A percentile compares a stretch with the other conserved stretches of the same genome.
These are phyloP conservation scores for Tricharina praecox DNA, from an alignment of 495 filamentous ascomycete genomes.

Conservation along the genomic window DNA sequence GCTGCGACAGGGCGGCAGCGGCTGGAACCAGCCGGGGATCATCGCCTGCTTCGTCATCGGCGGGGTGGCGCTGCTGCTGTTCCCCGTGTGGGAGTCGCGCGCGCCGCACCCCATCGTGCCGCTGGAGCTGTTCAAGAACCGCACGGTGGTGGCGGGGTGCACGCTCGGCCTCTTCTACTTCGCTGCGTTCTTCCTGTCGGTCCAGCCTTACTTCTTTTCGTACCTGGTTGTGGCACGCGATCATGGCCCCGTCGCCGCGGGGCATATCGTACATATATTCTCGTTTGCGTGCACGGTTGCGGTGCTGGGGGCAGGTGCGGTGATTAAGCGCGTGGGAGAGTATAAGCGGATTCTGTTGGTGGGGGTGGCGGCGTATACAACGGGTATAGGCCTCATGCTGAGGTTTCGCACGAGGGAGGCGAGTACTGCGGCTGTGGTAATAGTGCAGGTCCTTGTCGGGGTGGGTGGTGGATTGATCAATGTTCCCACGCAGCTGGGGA, in stretches of 20 bases:
- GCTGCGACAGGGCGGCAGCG: constrained; percentile 33
- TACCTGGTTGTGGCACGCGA: constrained; percentile 57
- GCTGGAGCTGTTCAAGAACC: constrained; percentile 42
- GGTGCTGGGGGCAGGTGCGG: constrained; percentile 41
- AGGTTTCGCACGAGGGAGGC: constrained; percentile 37
- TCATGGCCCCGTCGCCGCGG: constrained; percentile 43
- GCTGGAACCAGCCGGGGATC: constrained; percentile 41
- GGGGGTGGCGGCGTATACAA: constrained; percentile 42
- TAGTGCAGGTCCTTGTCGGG: constrained; percentile 47
- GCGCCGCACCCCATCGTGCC: constrained; percentile 43
- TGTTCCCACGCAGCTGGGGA: constrained; percentile 46
- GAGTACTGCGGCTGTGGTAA: constrained; percentile 40
- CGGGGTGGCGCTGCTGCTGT: constrained; percentile 35
- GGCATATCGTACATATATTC: constrained; percentile 53
- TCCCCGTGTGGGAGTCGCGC: constrained; percentile 47
- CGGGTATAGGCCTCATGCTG: constrained; percentile 47
- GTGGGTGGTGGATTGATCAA: constrained; percentile 48
- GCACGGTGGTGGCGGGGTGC: constrained; percentile 44
- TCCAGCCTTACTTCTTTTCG: constrained; percentile 51
- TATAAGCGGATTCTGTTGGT: constrained; percentile 44
- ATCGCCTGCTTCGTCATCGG: constrained; percentile 37
- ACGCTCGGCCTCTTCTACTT: constrained; percentile 46
- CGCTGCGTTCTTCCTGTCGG: constrained; percentile 49
- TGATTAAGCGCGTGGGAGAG: constrained; percentile 44
- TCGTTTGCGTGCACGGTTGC: constrained; percentile 52